Percentiles rank a stretch among this genome's conserved stretches.
Conservation (phyloP, 2,329 filamentous ascomycete genomes). For the Lasiodiplodia sp. region DNA sequence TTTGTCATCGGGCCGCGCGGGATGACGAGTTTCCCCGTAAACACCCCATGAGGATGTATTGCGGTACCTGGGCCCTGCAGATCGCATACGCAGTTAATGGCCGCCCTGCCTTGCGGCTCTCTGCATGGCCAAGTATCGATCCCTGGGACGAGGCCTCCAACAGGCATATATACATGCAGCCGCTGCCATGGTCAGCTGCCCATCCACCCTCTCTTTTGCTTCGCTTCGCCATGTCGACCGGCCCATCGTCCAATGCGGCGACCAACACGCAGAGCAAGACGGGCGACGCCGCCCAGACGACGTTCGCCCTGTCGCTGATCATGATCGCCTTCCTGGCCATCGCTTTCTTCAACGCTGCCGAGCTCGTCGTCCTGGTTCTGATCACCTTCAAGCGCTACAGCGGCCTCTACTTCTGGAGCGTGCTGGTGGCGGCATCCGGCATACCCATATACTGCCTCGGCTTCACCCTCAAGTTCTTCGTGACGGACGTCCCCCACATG, state of each 20-base stretch:
- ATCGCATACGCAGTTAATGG: background rate
- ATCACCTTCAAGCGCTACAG: conserved; percentile 53
- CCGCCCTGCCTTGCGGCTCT: background rate
- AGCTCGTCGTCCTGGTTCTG: conserved; percentile 5
- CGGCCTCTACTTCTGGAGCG: conserved; percentile 60
- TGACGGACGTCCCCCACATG: conserved; percentile 42
- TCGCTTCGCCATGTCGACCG: background rate
- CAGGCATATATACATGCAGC: conserved; percentile 7
- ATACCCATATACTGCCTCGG: conserved; percentile 57
- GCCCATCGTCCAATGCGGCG: background rate
- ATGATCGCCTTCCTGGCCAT: conserved; percentile 17
- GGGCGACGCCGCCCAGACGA: conserved; percentile 6
- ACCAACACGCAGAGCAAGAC: conserved; percentile 3
- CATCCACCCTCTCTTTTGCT: background rate
- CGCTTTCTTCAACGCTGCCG: background rate
- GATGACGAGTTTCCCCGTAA: background rate
- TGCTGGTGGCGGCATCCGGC: conserved; percentile 53
- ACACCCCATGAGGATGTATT: background rate
- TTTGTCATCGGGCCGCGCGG: background rate
- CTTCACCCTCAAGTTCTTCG: conserved; percentile 54
- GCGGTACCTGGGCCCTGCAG: background rate
- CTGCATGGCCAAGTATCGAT: background rate
- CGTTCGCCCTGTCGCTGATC: conserved; percentile 11
- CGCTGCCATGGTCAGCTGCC: background rate
- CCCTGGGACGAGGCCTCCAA: background rate